A percentile compares a stretch with the other conserved stretches of the same genome.
Conservation (phyloP, 371 early-diverging fungal genomes). For the Dichotomocladium elegans region DNA sequence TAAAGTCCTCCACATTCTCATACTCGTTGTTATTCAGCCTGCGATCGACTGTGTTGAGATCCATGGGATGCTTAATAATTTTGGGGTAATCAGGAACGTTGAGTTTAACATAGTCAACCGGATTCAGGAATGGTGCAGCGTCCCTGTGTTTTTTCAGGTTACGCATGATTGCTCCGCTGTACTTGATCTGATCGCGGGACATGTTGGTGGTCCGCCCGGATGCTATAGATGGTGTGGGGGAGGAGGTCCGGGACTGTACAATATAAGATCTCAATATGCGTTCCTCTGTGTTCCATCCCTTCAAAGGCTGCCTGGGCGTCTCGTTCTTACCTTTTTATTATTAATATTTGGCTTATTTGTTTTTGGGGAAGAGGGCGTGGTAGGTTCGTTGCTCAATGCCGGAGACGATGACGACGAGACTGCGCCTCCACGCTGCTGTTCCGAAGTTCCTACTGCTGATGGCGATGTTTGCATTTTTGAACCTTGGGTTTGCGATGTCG, state of each 20-base stretch:
- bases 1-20: constrained; percentile 61
- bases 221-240: constrained; percentile 22
- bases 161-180: constrained; percentile 71
- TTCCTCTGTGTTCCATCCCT: neutral
- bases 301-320: no score
- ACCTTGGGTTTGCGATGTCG: no score
- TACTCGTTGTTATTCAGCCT: constrained; percentile 80
- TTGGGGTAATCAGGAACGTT: constrained; percentile 94
- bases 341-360: constrained; percentile 4
- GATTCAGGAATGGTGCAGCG: constrained; percentile 81
- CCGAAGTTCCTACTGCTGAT: no score
- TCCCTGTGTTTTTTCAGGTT: constrained; percentile 71
- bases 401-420: no score
- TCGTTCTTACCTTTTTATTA: constrained; percentile 10
- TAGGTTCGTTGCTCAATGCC: constrained; percentile 6
- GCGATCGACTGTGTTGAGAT: constrained; percentile 88
- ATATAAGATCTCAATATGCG: neutral
- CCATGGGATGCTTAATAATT: constrained; percentile 97
- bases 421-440: no score
- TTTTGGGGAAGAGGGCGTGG: constrained; percentile 6
- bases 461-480: no score
- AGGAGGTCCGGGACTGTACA: constrained; percentile 4
- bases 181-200: constrained; percentile 79
- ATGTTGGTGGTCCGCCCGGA: constrained; percentile 39
- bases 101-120: constrained; percentile 91